Evolutionary conservation across 495 filamentous ascomycete species (phyloP).

Genomic region (Geoglossum glabrum): DNA sequence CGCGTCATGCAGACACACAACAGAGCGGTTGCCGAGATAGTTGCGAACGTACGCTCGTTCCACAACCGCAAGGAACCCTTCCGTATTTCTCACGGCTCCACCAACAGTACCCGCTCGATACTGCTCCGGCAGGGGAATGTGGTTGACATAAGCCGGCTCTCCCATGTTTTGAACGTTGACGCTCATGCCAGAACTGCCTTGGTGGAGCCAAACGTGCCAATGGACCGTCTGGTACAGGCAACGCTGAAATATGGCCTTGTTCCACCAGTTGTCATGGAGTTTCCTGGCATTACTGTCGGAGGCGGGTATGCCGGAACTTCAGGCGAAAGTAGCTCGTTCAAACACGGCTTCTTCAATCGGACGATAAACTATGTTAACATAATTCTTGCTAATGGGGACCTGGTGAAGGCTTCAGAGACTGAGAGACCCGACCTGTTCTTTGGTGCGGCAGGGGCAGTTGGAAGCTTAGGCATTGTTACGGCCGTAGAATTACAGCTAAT

Average conservation of each 20-base stretch:
- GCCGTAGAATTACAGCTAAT: slow-evolving; percentile 30
- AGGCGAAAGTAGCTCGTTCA: slow-evolving; percentile 34
- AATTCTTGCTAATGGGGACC: slow-evolving; percentile 30
- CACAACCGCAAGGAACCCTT: slow-evolving; percentile 37
- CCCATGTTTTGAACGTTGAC: slow-evolving; percentile 33
- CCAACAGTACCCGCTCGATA: slow-evolving; percentile 46
- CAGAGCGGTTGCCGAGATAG: no score
- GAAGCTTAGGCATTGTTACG: slow-evolving; percentile 32
- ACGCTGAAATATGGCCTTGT: slow-evolving; percentile 23
- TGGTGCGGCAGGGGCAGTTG: slow-evolving; percentile 31
- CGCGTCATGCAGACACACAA: no score
- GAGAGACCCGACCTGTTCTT: slow-evolving; percentile 28
- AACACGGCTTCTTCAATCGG: slow-evolving; percentile 34
- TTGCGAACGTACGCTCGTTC: no score
- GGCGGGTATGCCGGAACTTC: slow-evolving; percentile 37
- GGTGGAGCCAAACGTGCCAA: slow-evolving; percentile 36
- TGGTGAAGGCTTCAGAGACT: slow-evolving; percentile 21
- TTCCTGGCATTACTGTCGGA: slow-evolving; percentile 36
- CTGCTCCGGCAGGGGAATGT: slow-evolving; percentile 22
- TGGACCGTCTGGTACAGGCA: slow-evolving; percentile 26
- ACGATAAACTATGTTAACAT: slow-evolving; percentile 32
- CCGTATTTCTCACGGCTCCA: slow-evolving; percentile 60
- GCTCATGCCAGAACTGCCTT: slow-evolving; percentile 17
- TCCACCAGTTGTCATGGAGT: slow-evolving; percentile 37
- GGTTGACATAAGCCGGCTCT: slow-evolving; percentile 34